phyloP scores from a whole-genome alignment of 2,329 filamentous ascomycete genomes.

The Fusarium irregulare region DNA sequence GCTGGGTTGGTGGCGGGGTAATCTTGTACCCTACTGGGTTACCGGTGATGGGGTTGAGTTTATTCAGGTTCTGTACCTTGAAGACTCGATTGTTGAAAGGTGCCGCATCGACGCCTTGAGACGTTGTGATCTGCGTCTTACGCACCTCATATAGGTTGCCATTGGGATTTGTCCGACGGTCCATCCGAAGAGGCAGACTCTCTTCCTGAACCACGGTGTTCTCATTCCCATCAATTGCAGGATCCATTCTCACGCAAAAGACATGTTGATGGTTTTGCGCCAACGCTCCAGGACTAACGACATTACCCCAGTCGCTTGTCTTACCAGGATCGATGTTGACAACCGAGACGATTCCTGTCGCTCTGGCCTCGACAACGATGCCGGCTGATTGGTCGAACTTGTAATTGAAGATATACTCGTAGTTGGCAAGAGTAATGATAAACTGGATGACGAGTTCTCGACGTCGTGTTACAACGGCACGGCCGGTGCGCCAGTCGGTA shows the following conservation, averaged over 20 bases:
- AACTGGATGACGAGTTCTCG: conserved; percentile 75
- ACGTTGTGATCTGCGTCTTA: conserved; percentile 59
- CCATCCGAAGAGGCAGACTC: conserved; percentile 57
- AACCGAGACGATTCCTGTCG: conserved; percentile 73
- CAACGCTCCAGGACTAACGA: conserved; percentile 72
- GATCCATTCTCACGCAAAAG: conserved; percentile 73
- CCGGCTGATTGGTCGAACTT: conserved; percentile 71
- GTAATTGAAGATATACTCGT: conserved; percentile 70
- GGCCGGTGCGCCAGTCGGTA: conserved; percentile 73
- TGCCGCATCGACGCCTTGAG: conserved; percentile 60
- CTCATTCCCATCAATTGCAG: conserved; percentile 68
- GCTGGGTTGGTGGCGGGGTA: conserved; percentile 53
- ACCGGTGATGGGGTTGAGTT: conserved; percentile 57
- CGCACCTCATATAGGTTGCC: conserved; percentile 58
- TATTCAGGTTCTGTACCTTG: conserved; percentile 61
- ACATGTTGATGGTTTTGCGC: conserved; percentile 79
- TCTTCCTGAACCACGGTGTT: conserved; percentile 65
- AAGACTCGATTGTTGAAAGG: conserved; percentile 61
- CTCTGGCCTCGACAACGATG: conserved; percentile 70
- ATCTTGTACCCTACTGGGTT: conserved; percentile 63
- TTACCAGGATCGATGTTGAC: conserved; percentile 69
- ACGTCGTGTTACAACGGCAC: conserved; percentile 69
- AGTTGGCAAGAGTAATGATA: conserved; percentile 76
- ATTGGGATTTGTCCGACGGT: conserved; percentile 58
- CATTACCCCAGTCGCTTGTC: conserved; percentile 65